A percentile compares a stretch with the other conserved stretches of the same genome.
phyloP scores from a whole-genome alignment of 2,329 filamentous ascomycete genomes.

The Penicillium sp. region DNA sequence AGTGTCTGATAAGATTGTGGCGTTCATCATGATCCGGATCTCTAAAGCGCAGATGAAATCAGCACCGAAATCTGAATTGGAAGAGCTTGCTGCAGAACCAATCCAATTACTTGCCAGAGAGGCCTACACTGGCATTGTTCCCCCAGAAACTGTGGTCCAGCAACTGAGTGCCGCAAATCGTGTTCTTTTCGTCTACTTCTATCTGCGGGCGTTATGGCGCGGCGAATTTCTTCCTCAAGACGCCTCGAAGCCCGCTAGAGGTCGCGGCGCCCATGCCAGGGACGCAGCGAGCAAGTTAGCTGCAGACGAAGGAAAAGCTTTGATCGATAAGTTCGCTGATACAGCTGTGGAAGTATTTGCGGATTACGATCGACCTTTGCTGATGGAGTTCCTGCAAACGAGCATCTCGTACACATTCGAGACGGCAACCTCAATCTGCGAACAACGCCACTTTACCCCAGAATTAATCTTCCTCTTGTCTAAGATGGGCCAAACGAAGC shows the following conservation, averaged over 20 bases:
- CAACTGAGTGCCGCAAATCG: conserved; percentile 71
- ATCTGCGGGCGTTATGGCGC: conserved; percentile 81
- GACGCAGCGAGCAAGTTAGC: conserved; percentile 50
- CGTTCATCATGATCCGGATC: conserved; percentile 84
- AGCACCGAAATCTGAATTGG: conserved; percentile 69
- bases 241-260: conserved; percentile 34
- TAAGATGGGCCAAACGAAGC: conserved; percentile 91
- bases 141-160: conserved; percentile 71
- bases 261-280: conserved; percentile 37
- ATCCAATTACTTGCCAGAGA: conserved; percentile 86
- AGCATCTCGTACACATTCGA: conserved; percentile 90
- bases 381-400: conserved; percentile 84
- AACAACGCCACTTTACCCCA: conserved; percentile 75
- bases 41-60: conserved; percentile 66
- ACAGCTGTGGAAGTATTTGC: conserved; percentile 84
- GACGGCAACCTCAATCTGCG: conserved; percentile 69
- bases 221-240: conserved; percentile 61
- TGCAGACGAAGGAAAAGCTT: conserved; percentile 59
- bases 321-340: conserved; percentile 86
- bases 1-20: conserved; percentile 83
- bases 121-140: conserved; percentile 83
- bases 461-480: conserved; percentile 96
- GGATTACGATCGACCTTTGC: conserved; percentile 71
- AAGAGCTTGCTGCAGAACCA: conserved; percentile 77
- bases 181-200: conserved; percentile 83